Evolutionary conservation across 1,139 yeast genomes (phyloP), one percentile per base, ranked within the genome.

Genomic region (Magnusiomyces fungicola): DNA sequence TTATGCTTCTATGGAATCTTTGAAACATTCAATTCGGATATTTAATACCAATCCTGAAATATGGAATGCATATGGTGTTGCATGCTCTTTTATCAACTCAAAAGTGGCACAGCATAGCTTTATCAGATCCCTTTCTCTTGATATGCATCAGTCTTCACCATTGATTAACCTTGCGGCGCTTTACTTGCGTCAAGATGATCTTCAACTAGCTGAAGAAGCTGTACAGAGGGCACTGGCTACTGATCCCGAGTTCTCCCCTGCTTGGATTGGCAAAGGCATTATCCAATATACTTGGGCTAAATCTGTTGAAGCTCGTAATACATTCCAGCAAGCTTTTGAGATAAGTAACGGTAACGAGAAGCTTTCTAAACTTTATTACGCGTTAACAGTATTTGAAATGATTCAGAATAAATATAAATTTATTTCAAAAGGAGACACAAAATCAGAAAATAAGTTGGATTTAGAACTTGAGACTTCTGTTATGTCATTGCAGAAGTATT

Each of bases 211-310:
- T 0, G 75, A 76, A 47, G 82, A 83, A 54, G 81, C 95, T 0
- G 80, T 85, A 55, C 69, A 75, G 45, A 76, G 87, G 56, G 83
- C 95, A 0, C 94, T 87, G 57, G 80, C 95, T 18, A 71, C 86
- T 10, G 84, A 92, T 2, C 97, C 98, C 1, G 84, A 81, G 48
- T 76, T 74, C 50, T 73, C 86, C 0, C 72, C 73, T n/a, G 78
- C 96, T 0, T 92, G 98, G 97, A 65, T 86, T 37, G 96, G 96
- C 0, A 80, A 83, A 61, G 97, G 96, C 0, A 65, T 90, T 33
- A 69, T 84, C 0, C 75, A 81, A 1, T 78, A 79, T 50, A 76
- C 76, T 0, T 60, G 66, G n/a, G 92, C 89, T 0, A 77, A 83
- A 41, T 27, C 47, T 0, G 68, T 63, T 2, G 71, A 69, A 16